Conservation (phyloP, 805 yeast species). For the Saccharomycopsis fodiens region DNA sequence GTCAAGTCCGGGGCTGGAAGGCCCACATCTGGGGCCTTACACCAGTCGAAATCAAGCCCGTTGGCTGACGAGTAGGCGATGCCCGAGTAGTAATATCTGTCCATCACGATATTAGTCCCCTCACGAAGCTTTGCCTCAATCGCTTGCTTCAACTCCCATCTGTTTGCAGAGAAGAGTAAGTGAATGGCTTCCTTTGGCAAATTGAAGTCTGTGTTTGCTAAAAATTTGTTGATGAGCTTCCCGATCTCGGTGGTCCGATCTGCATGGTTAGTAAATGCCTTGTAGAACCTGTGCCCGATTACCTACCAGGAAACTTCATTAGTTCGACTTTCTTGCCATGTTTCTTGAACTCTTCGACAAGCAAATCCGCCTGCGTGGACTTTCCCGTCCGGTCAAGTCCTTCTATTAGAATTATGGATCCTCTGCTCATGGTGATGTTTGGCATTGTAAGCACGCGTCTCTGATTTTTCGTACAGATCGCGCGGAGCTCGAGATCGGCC, state of each 20-base stretch:
- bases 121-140: slow-evolving; percentile 37
- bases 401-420: slow-evolving; percentile 73
- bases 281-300: neutral
- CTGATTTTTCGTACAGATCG: too few relatives aligned
- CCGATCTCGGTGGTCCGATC: slow-evolving; percentile 84
- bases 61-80: slow-evolving; percentile 89
- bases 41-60: slow-evolving; percentile 68
- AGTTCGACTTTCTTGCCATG: slow-evolving; percentile 35
- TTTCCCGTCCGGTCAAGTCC: slow-evolving; percentile 96
- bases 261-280: slow-evolving; percentile 1
- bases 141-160: slow-evolving; percentile 72
- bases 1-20: slow-evolving; percentile 82
- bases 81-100: slow-evolving; percentile 89
- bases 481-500: too few relatives aligned
- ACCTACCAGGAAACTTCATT: slow-evolving; percentile 63
- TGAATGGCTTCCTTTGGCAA: slow-evolving; percentile 79
- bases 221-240: slow-evolving; percentile 61
- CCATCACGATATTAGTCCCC: slow-evolving; percentile 64
- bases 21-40: slow-evolving; percentile 73
- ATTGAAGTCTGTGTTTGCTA: slow-evolving; percentile 41
- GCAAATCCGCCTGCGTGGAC: slow-evolving; percentile 61
- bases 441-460: too few relatives aligned
- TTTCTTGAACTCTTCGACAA: slow-evolving; percentile 29
- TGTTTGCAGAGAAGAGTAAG: slow-evolving; percentile 79
- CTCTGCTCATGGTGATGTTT: slow-evolving; percentile 47